These are phyloP conservation scores for Hibiscus trionum DNA, from an alignment of 345 rosid genomes.

Conservation along the genomic window DNA sequence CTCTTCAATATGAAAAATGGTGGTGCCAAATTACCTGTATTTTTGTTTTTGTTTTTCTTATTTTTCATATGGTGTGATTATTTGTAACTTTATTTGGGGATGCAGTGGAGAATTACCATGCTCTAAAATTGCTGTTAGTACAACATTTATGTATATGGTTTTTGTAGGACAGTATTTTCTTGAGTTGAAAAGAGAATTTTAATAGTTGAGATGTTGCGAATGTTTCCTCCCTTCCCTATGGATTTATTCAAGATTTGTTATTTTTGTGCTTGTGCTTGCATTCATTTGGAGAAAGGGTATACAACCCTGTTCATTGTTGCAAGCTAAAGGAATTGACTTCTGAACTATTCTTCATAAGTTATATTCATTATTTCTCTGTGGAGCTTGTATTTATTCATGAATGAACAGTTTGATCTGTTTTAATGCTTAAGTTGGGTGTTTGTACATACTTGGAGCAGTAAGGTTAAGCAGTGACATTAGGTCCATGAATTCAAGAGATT, in stretches of 20 bases:
- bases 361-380: not conserved
- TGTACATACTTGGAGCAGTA: not conserved
- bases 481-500: not conserved
- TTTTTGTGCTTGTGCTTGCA: not conserved
- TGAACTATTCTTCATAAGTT: not conserved
- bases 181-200: not conserved
- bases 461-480: not conserved
- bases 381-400: not conserved
- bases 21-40: not conserved
- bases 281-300: not conserved
- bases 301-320: not conserved
- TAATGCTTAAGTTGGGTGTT: not conserved
- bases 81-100: not conserved
- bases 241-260: not conserved
- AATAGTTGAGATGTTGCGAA: conserved; percentile 4
- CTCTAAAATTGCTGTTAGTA: not conserved
- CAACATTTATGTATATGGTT: not conserved
- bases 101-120: not conserved
- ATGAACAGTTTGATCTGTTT: not conserved
- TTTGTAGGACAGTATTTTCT: not conserved
- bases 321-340: not conserved
- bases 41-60: not conserved
- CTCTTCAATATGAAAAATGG: not conserved
- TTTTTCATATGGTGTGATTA: not conserved
- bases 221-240: not conserved